Evolutionary conservation across 1,284 basidiomycete species (phyloP).

Genomic region (Malassezia cuniculi): DNA sequence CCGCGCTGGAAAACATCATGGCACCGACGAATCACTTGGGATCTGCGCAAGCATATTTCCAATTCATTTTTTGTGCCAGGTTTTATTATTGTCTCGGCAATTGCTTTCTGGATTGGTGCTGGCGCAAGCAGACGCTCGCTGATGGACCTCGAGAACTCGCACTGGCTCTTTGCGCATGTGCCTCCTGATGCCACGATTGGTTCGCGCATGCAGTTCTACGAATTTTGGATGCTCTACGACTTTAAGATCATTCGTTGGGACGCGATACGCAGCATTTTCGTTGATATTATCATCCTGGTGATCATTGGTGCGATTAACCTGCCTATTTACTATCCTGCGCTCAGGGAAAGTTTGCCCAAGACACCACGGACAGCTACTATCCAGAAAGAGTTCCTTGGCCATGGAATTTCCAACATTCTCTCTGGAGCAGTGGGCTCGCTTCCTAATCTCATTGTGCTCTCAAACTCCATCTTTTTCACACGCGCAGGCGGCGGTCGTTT

Average conservation of each 20-base stretch:
- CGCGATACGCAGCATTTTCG: not conserved
- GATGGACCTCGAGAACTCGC: conserved; percentile 1
- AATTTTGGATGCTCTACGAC: conserved; percentile 5
- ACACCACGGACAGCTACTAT: conserved; percentile 1
- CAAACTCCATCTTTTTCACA: conserved; percentile 5
- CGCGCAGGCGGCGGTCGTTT: conserved; percentile 1
- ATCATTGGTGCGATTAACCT: conserved; percentile 7
- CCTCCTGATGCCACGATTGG: conserved; percentile 1
- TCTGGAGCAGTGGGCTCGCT: conserved; percentile 1
- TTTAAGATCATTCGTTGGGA: conserved; percentile 2
- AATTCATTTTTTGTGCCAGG: conserved; percentile 4
- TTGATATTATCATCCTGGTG: conserved; percentile 5
- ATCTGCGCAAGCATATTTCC: not conserved
- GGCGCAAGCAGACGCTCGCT: not conserved
- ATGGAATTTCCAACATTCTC: conserved; percentile 3
- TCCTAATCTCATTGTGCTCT: conserved; percentile 4
- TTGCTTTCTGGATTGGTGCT: conserved; percentile 5
- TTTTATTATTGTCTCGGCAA: not conserved
- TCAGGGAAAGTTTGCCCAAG: conserved; percentile 1
- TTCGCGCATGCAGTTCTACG: conserved; percentile 5
- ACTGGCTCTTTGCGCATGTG: conserved; percentile 6
- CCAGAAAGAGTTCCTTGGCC: conserved; percentile 5
- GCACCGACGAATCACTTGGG: conserved; percentile 1
- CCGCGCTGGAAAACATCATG: conserved; percentile 1
- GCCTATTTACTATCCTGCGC: conserved; percentile 8